Conservation (phyloP, 208 protist species). For the Crithidia mellificae region DNA sequence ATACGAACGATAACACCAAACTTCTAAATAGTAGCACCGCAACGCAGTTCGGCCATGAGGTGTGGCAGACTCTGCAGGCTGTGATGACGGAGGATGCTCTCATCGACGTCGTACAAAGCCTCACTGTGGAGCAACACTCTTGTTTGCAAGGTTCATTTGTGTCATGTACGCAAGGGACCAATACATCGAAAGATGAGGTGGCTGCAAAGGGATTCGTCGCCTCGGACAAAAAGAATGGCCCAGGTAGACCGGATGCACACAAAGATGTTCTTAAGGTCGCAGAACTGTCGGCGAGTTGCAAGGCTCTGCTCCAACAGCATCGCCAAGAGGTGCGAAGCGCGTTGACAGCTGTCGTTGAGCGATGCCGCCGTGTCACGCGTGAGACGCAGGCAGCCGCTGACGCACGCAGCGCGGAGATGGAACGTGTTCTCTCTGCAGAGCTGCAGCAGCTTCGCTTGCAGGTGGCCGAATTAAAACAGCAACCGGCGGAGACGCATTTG, state of each 20-base stretch:
- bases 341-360: not conserved
- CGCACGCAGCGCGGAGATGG: slow-evolving; percentile 5
- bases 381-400: slow-evolving; percentile 2
- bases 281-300: not conserved
- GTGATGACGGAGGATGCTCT: slow-evolving; percentile 5
- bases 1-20: not conserved
- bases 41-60: not conserved
- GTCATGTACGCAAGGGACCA: too few species aligned
- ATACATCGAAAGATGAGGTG: too few species aligned
- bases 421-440: slow-evolving; percentile 13
- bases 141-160: too few species aligned
- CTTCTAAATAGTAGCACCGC: not conserved
- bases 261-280: too few species aligned
- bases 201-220: too few species aligned
- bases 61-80: not conserved
- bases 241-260: too few species aligned
- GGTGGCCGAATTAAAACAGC: not conserved
- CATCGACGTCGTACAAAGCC: too few species aligned
- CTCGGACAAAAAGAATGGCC: too few species aligned
- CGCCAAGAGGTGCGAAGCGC: not conserved
- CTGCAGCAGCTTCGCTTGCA: slow-evolving; percentile 12
- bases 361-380: slow-evolving; percentile 3
- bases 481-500: too few species aligned
- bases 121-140: too few species aligned
- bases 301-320: slow-evolving; percentile 2